Evolutionary conservation across 768 basidiomycete species (phyloP), one percentile per base, ranked within the genome.

Genomic region (Cystoderma amianthinum): DNA sequence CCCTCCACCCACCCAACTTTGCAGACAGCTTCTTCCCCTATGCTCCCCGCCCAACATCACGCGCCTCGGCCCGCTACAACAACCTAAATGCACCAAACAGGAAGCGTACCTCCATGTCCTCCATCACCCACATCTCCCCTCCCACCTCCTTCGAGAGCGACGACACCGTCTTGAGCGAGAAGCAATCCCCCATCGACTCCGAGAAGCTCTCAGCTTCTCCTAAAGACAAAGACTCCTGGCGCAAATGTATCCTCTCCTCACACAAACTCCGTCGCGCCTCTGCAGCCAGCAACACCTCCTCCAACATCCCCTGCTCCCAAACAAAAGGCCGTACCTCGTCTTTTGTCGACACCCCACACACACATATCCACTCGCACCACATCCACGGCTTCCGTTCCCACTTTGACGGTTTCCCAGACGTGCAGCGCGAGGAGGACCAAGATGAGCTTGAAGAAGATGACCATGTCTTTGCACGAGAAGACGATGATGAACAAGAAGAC

Each of bases 1-100:
- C 78, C 57, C 62, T 80, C 18, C 80, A 82, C n/a, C n/a, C 52
- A 80, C 82, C 57, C 80, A 80, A 17, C 80, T 82, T 53, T 82
- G 71, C 59, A 68, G 79, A 46, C 69, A 80, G 60, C 82, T 82
- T 45, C 80, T 80, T 20, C 52, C 67, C 24, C 32, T 54, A 41
- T 16, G 23, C 53, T 49, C 48, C 43, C 21, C 34, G 28, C 33
- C 37, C 41, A 18, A 20, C 42, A 11, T 20, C 49, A 12, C 57
- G 62, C 1, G 57, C 66, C 0, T 52, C 46, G 1, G 23, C 44
- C 34, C 28, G 44, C 43, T 50, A 52, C 28, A 39, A 43, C n/a
- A 25, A 34, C 33, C 23, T 39, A 41, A 30, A 15, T 30, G 38
- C 48, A 2, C 32, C 42, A 44, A 25, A 33, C 5, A 38, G 42